Conservation (phyloP, 2,329 filamentous ascomycete species). For the Dothideomycetes sp. region DNA sequence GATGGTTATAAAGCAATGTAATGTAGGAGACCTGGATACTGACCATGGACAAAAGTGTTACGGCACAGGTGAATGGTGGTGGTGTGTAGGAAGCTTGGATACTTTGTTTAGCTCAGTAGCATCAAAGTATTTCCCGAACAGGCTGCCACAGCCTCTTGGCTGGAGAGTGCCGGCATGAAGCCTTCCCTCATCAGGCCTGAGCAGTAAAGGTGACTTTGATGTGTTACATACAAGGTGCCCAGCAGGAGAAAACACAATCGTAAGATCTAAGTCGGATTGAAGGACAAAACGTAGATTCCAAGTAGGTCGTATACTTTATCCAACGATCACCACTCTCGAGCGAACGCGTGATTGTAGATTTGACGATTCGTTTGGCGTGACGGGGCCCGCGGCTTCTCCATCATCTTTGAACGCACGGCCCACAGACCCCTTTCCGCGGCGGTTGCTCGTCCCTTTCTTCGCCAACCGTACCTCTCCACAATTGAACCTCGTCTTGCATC, state of each 20-base stretch:
- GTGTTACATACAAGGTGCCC: too few relatives aligned
- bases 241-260: too few relatives aligned
- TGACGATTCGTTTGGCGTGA: not conserved
- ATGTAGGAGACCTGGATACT: not conserved
- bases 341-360: too few relatives aligned
- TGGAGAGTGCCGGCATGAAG: slow-evolving; percentile 7
- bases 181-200: slow-evolving; percentile 1
- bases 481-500: slow-evolving; percentile 9
- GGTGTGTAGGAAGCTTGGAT: not conserved
- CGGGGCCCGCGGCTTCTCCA: slow-evolving; percentile 11
- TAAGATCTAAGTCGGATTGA: too few relatives aligned
- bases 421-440: slow-evolving; percentile 12
- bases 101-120: not conserved
- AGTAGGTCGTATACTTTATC: too few relatives aligned
- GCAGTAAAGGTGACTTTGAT: not conserved
- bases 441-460: slow-evolving; percentile 7
- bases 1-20: not conserved
- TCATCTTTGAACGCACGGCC: slow-evolving; percentile 3
- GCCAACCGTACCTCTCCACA: slow-evolving; percentile 9
- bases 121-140: slow-evolving; percentile 6
- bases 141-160: slow-evolving; percentile 3
- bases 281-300: too few relatives aligned
- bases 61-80: not conserved
- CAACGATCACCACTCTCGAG: too few relatives aligned
- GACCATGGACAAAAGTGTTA: not conserved